Conservation (phyloP, 768 basidiomycete species). For the Suillus sp. region DNA sequence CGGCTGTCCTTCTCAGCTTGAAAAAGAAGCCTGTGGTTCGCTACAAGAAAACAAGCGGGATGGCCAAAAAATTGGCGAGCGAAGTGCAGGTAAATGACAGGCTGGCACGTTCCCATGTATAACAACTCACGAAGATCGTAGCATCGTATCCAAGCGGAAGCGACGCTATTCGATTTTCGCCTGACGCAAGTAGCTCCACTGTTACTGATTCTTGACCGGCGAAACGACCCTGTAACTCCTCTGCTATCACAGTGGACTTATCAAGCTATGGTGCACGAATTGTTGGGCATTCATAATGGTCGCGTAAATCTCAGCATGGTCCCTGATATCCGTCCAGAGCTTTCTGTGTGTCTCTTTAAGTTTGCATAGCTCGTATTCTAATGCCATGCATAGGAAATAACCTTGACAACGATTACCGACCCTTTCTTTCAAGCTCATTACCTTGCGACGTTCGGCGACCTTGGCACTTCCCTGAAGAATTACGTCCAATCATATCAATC, state of each 20-base stretch:
- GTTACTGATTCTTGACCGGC: slow-evolving; percentile 88
- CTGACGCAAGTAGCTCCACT: slow-evolving; percentile 86
- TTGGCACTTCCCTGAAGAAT: slow-evolving; percentile 86
- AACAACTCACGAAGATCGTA: slow-evolving; percentile 30
- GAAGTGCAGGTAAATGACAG: slow-evolving; percentile 71
- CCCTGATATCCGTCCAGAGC: slow-evolving; percentile 83
- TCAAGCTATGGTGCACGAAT: slow-evolving; percentile 98
- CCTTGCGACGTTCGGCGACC: slow-evolving; percentile 93
- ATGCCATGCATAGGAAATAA: slow-evolving; percentile 71
- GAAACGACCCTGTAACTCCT: slow-evolving; percentile 97
- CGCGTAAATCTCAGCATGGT: slow-evolving; percentile 83
- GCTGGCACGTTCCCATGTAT: slow-evolving; percentile 14
- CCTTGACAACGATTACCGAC: slow-evolving; percentile 87
- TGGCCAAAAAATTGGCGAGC: slow-evolving; percentile 86
- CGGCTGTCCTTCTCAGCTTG: slow-evolving; percentile 86
- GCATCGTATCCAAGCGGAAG: slow-evolving; percentile 81
- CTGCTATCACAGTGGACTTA: slow-evolving; percentile 98
- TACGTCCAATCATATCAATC: slow-evolving; percentile 95
- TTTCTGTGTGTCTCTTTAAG: slow-evolving; percentile 53
- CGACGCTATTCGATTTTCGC: slow-evolving; percentile 89
- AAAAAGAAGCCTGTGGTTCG: slow-evolving; percentile 96
- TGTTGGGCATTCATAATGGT: slow-evolving; percentile 91
- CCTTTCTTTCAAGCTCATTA: slow-evolving; percentile 92
- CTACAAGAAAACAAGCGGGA: slow-evolving; percentile 89
- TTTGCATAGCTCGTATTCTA: slow-evolving; percentile 14